A percentile compares a stretch with the other conserved stretches of the same genome.
phyloP scores from a whole-genome alignment of 129 eudicot genomes.

The Flaveria trinervia region DNA sequence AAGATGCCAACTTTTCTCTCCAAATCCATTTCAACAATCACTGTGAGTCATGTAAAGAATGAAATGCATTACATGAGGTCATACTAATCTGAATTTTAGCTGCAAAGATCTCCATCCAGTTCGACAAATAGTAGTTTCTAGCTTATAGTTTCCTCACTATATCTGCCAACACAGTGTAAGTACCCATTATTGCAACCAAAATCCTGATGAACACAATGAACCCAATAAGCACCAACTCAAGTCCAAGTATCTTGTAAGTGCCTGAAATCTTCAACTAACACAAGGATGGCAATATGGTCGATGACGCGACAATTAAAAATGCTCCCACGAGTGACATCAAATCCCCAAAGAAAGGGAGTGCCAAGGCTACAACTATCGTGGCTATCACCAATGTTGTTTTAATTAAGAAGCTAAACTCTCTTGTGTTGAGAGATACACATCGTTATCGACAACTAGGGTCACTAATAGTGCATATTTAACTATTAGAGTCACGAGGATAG shows the following conservation, averaged over 20 bases:
- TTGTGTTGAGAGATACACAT: constrained; percentile 9
- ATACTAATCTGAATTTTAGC: not conserved
- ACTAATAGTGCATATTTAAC: constrained; percentile 23
- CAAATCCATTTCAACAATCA: too few relatives aligned
- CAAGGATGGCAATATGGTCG: constrained; percentile 61
- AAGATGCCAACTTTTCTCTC: too few relatives aligned
- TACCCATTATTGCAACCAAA: constrained; percentile 20
- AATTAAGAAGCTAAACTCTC: not conserved
- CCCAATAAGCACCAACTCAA: constrained; percentile 40
- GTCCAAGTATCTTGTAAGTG: constrained; percentile 36
- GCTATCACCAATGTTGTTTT: constrained; percentile 31
- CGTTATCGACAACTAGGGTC: constrained; percentile 18
- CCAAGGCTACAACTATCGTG: constrained; percentile 55
- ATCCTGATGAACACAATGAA: constrained; percentile 17
- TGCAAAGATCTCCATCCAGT: not conserved
- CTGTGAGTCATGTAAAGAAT: too few relatives aligned
- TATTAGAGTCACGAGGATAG: constrained; percentile 7
- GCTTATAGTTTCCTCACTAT: constrained; percentile 15
- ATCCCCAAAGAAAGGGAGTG: constrained; percentile 59
- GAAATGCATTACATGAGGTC: not conserved
- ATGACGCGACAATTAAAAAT: constrained; percentile 59
- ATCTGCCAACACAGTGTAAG: not conserved
- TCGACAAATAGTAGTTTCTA: not conserved
- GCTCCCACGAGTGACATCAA: constrained; percentile 45
- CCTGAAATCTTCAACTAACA: constrained; percentile 76